Conservation (phyloP, 345 rosid species). For the Pelargonium nanum region DNA sequence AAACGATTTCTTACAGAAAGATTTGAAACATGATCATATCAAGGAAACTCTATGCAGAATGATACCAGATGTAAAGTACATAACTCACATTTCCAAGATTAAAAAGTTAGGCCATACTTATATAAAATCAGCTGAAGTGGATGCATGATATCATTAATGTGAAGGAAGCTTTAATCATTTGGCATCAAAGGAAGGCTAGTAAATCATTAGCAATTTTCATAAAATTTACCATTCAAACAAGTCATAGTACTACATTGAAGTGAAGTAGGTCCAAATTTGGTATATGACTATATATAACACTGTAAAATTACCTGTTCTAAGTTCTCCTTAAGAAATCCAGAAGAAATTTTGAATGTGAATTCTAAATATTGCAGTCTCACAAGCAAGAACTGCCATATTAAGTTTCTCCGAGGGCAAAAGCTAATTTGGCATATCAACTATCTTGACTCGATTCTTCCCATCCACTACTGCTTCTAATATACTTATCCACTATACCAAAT, state of each 20-base stretch:
- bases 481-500: conserved; percentile 36
- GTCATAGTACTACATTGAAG: neutral
- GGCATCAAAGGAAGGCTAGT: neutral
- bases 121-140: too few relatives aligned
- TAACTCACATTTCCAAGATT: too few relatives aligned
- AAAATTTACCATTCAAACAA: neutral
- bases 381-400: conserved; percentile 3
- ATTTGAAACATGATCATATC: too few relatives aligned
- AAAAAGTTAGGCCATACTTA: too few relatives aligned
- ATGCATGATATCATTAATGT: neutral
- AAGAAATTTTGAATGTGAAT: conserved; percentile 9
- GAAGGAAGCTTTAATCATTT: neutral
- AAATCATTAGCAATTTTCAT: neutral
- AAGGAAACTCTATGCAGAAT: too few relatives aligned
- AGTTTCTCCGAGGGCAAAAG: neutral
- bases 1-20: too few relatives aligned
- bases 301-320: conserved; percentile 20
- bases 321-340: conserved; percentile 11
- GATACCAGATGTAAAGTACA: too few relatives aligned
- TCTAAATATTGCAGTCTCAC: conserved; percentile 9
- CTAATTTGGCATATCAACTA: conserved; percentile 2
- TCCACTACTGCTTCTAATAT: conserved; percentile 39
- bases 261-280: neutral
- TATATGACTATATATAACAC: neutral
- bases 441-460: conserved; percentile 25